These are phyloP conservation scores for Mucor plumbeus DNA, from an alignment of 371 early-diverging fungal genomes.

Conservation along the genomic window DNA sequence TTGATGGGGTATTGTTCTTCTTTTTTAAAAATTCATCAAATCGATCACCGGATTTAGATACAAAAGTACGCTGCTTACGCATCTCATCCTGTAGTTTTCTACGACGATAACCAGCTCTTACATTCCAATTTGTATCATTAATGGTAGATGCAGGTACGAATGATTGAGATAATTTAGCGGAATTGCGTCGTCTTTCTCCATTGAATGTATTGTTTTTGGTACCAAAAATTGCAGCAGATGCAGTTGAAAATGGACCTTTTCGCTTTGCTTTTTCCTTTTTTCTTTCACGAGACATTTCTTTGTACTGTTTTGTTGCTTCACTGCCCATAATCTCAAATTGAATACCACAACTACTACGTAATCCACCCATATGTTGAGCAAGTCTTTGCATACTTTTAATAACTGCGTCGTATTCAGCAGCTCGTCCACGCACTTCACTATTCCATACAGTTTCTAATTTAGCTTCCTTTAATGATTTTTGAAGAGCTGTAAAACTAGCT, in stretches of 20 bases:
- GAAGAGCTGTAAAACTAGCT: constrained; percentile 65
- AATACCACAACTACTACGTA: constrained; percentile 69
- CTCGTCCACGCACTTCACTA: constrained; percentile 50
- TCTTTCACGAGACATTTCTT: constrained; percentile 17
- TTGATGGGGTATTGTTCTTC: background rate
- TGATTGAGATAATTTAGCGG: constrained; percentile 14
- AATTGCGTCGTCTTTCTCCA: background rate
- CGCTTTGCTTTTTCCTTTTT: constrained; percentile 13
- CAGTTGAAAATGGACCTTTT: constrained; percentile 7
- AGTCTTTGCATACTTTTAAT: constrained; percentile 63
- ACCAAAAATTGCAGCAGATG: constrained; percentile 17
- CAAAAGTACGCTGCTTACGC: constrained; percentile 37
- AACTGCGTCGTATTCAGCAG: constrained; percentile 47
- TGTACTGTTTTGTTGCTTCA: constrained; percentile 27
- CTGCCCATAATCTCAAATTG: constrained; percentile 66
- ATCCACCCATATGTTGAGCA: constrained; percentile 70
- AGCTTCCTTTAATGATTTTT: constrained; percentile 66
- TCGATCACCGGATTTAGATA: constrained; percentile 7
- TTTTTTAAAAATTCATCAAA: constrained; percentile 4
- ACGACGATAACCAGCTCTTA: constrained; percentile 50
- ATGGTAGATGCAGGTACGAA: constrained; percentile 18
- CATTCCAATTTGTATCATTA: constrained; percentile 37
- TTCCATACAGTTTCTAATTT: constrained; percentile 66
- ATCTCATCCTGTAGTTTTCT: constrained; percentile 50
- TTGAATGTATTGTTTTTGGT: constrained; percentile 1